phyloP scores from a whole-genome alignment of 2,329 filamentous ascomycete species.

The Domatiomyces globalis region DNA sequence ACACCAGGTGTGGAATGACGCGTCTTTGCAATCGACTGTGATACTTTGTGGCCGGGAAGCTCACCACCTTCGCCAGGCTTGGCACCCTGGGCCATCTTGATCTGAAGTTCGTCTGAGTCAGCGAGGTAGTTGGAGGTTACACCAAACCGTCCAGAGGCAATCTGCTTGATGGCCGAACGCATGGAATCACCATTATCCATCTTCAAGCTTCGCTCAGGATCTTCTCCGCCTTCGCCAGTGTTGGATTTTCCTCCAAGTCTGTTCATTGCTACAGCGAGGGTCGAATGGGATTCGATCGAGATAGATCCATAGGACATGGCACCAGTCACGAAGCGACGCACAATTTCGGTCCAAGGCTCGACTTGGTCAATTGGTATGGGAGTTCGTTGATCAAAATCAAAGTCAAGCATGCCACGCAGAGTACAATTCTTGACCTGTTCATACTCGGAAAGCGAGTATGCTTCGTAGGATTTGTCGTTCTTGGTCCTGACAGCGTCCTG shows the following conservation, averaged over 20 bases:
- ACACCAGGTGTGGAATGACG: conserved; percentile 94
- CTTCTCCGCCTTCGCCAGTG: conserved; percentile 93
- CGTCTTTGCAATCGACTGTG: conserved; percentile 81
- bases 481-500: conserved; percentile 92
- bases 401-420: conserved; percentile 83
- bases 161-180: conserved; percentile 94
- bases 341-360: conserved; percentile 95
- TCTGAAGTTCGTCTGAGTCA: conserved; percentile 90
- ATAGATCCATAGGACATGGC: conserved; percentile 99
- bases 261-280: conserved; percentile 92
- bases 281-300: conserved; percentile 96
- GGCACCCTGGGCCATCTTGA: conserved; percentile 98
- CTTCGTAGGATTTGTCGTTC: conserved; percentile 97
- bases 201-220: conserved; percentile 73
- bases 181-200: conserved; percentile 90
- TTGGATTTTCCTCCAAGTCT: conserved; percentile 92
- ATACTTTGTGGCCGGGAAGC: conserved; percentile 91
- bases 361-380: conserved; percentile 92
- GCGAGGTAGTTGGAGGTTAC: conserved; percentile 90
- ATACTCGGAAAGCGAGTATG: conserved; percentile 83
- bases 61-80: conserved; percentile 98
- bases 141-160: conserved; percentile 89
- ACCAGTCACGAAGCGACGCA: conserved; percentile 88
- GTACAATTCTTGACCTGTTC: conserved; percentile 96
- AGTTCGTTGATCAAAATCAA: conserved; percentile 76